Percentiles rank a stretch among this genome's conserved stretches.
Evolutionary conservation across 371 early-diverging fungal genomes (phyloP).

Genomic region (Fennellomyces sp.): DNA sequence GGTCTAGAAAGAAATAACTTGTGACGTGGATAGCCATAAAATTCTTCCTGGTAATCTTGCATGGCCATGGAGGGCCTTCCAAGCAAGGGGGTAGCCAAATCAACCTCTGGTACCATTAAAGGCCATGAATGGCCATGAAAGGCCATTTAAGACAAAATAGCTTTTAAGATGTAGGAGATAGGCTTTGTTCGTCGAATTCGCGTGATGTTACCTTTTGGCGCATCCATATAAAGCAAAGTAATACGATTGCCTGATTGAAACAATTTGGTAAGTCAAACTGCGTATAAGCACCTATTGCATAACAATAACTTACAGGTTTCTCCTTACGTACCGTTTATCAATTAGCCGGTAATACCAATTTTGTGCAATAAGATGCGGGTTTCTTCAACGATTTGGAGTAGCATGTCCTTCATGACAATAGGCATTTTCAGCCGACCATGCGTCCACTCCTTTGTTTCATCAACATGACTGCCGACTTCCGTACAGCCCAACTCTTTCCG

Average conservation of each 20-base stretch:
- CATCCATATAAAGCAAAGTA: constrained; percentile 10
- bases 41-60: too few species aligned
- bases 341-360: constrained; percentile 3
- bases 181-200: background rate
- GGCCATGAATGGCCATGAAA: too few species aligned
- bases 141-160: too few species aligned
- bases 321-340: constrained; percentile 7
- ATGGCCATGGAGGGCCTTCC: too few species aligned
- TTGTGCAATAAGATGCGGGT: background rate
- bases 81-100: too few species aligned
- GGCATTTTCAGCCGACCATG: constrained; percentile 12
- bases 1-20: too few species aligned
- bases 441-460: constrained; percentile 3
- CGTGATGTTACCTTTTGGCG: background rate
- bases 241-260: constrained; percentile 8
- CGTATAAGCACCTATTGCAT: background rate
- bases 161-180: too few species aligned
- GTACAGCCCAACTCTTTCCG: constrained; percentile 12
- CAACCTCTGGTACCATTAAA: too few species aligned
- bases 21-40: too few species aligned
- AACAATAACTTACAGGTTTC: background rate
- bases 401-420: constrained; percentile 12
- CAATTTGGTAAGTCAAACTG: too few species aligned
- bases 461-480: background rate
- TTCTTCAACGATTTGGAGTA: background rate